A percentile compares a stretch with the other conserved stretches of the same genome.
Conservation (phyloP, 257 asterid genomes). For the Solanum ahanhuiri region DNA sequence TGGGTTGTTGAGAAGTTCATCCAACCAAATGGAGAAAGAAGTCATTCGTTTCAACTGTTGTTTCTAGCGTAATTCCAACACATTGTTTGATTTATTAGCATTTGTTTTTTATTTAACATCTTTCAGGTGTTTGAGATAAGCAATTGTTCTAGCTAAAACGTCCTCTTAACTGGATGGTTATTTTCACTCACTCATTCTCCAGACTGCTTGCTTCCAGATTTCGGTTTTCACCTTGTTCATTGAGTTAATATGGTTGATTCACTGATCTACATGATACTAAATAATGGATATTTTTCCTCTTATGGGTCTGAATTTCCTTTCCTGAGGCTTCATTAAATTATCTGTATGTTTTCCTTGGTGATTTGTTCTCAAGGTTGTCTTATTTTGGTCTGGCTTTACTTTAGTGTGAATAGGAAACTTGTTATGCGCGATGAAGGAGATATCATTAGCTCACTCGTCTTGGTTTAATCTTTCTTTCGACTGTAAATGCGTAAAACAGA, state of each 20-base stretch:
- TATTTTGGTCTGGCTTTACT: not conserved
- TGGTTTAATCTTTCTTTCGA: not conserved
- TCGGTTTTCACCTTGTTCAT: not conserved
- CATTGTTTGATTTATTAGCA: conserved; percentile 4
- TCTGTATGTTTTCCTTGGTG: not conserved
- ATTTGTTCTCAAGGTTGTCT: not conserved
- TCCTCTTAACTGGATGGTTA: not conserved
- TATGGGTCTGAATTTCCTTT: not conserved
- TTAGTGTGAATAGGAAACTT: not conserved
- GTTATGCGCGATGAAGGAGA: not conserved
- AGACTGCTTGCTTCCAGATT: not conserved
- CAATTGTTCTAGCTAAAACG: not conserved
- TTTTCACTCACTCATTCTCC: not conserved
- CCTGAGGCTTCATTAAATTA: not conserved
- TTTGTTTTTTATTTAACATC: not conserved
- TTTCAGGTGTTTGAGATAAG: not conserved
- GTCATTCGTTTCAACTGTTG: conserved; percentile 11
- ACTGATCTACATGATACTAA: not conserved
- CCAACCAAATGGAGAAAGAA: conserved; percentile 1
- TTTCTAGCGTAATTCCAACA: conserved; percentile 17
- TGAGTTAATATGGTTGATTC: not conserved
- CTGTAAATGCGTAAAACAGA: not conserved
- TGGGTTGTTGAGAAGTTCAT: conserved; percentile 56
- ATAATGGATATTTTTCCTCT: not conserved
- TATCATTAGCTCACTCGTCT: not conserved